Conservation (phyloP, 108 stramenopile species). For the Parietichytrium sp. region DNA sequence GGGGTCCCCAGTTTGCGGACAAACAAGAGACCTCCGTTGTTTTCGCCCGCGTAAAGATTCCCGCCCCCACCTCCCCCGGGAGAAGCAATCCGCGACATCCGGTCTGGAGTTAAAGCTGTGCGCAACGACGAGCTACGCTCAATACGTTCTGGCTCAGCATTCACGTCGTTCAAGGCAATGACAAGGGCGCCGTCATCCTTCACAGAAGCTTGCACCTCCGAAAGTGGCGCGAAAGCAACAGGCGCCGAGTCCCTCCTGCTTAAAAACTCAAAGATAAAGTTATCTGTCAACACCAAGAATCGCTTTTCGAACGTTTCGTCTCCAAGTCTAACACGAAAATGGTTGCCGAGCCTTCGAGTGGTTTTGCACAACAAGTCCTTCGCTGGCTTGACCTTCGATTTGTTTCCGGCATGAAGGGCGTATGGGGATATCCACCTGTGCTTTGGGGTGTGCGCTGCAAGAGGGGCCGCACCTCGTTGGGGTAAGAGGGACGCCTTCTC, state of each 20-base stretch:
- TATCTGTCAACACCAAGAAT: conserved; percentile 6
- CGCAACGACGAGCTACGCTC: too few relatives aligned
- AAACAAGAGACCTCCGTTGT: too few relatives aligned
- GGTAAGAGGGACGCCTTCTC: background rate
- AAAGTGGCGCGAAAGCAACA: background rate
- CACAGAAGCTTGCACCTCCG: background rate
- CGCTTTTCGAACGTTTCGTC: background rate
- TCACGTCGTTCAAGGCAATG: background rate
- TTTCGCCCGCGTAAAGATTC: background rate
- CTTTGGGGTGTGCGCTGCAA: background rate
- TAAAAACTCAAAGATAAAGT: conserved; percentile 6
- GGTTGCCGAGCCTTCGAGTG: background rate
- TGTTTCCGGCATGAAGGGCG: background rate
- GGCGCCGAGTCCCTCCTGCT: conserved; percentile 4
- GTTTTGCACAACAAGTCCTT: background rate
- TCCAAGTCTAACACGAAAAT: background rate
- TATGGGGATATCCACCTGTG: background rate
- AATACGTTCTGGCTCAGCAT: too few relatives aligned
- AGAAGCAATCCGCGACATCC: background rate
- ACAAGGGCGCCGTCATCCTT: background rate
- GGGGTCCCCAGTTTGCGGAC: too few relatives aligned
- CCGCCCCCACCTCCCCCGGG: too few relatives aligned
- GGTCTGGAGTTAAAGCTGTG: too few relatives aligned
- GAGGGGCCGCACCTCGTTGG: background rate
- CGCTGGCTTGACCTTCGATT: background rate